Base-by-base conservation (phyloP, 2,329 filamentous ascomycete genomes). In the Fusarium duplospermum region DNA sequence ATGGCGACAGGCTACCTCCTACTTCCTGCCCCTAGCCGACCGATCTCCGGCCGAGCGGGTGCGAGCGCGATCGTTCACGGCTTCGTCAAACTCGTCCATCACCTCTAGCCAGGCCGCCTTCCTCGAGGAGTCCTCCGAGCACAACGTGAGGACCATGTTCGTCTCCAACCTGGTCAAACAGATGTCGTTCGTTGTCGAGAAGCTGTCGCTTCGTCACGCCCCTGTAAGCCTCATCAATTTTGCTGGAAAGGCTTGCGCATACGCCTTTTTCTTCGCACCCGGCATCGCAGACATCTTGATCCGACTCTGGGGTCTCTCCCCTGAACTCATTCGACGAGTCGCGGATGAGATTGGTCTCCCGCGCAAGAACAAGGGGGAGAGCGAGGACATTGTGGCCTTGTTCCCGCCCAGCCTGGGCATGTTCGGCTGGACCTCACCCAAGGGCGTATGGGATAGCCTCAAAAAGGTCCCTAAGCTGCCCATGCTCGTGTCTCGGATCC, bases 231-330 rank as follows among this genome's bases (percentile, higher is more conserved):
- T 95, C 67, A 93, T 98, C 67, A 93, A 93, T 33, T 98, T 98
- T 80, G 94, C 94, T 63, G 95, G 94, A 69, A 97, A 96, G 83
- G 94, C 94, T 5, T 96, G 93, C 79, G 95, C 95, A 2, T 98
- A 97, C 82, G 95, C 94, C 33, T 98, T 97, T 82, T 96, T 96
- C 84, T 98, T 97, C 78, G 95, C 94, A 31, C 94, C 94, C 0
- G 94, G 94, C 6, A 90, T 97, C 64, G 93, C 94, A 9, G 94
- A 97, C 78, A 90, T 97, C 60, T 86, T 98, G 58, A 90, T 96
- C 29, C 90, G 94, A 18, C 85, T 98, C 6, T 98, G 95, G 95
- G 90, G 90, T 40, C 87, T 94, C 22, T 90, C 91, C 3, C 85
- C 92, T 4, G 91, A 92, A 66, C 85, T 91, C 47, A 87, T 97